Evolutionary conservation across 768 basidiomycete species (phyloP).

Genomic region (Leccinum pellstonianum): DNA sequence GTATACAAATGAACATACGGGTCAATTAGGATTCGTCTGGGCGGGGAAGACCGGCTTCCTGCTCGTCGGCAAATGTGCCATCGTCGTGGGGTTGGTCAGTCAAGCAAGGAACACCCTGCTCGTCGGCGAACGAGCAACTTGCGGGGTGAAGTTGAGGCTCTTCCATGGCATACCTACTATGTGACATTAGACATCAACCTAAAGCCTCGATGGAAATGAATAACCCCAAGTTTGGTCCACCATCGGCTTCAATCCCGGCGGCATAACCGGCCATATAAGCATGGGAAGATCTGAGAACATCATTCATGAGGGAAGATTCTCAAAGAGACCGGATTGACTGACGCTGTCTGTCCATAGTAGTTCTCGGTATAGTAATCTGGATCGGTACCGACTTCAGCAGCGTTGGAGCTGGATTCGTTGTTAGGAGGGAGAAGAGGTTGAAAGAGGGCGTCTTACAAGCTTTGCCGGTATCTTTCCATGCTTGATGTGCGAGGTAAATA

Average conservation of each 20-base stretch:
- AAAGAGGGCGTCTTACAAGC: conserved; percentile 14
- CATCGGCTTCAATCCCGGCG: not conserved
- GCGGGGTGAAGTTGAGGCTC: not conserved
- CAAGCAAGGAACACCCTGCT: not conserved
- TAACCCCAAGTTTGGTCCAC: conserved; percentile 12
- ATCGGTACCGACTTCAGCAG: conserved; percentile 1
- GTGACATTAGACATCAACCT: conserved; percentile 11
- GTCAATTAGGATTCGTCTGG: conserved; percentile 8
- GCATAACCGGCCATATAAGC: conserved; percentile 8
- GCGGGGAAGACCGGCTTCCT: conserved; percentile 3
- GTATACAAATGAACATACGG: not conserved
- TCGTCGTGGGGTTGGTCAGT: conserved; percentile 4
- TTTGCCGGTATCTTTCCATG: conserved; percentile 8
- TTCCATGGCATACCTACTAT: conserved; percentile 14
- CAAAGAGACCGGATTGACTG: conserved; percentile 2
- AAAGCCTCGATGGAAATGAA: conserved; percentile 11
- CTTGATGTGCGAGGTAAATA: conserved; percentile 1
- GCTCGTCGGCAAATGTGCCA: not conserved
- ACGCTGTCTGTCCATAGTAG: conserved; percentile 16
- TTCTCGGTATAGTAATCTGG: conserved; percentile 6
- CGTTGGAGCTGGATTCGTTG: conserved; percentile 9
- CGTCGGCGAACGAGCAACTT: not conserved
- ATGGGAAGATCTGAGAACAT: not conserved
- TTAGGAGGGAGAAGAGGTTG: not conserved
- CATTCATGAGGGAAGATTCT: conserved; percentile 2